Base-by-base conservation (phyloP, 2,329 filamentous ascomycete species). In the Golovinomyces cichoracearum region DNA sequence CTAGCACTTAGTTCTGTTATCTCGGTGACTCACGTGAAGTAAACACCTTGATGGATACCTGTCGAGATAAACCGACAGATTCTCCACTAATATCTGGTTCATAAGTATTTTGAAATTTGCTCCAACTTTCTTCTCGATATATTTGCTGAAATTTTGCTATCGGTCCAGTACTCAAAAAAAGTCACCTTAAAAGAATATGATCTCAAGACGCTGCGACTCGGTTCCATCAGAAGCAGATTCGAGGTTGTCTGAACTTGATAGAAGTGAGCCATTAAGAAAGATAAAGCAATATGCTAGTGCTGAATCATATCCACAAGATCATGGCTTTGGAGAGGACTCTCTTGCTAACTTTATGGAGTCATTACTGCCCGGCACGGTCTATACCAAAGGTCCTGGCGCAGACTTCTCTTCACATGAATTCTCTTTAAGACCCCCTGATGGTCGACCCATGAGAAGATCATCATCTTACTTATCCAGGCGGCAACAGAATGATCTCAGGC, bases 1-100 rank as follows among this genome's bases (percentile, higher is more conserved):
- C n/a, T n/a, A n/a, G n/a, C n/a, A n/a, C n/a, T n/a, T n/a, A n/a
- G n/a, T n/a, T n/a, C n/a, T n/a, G n/a, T n/a, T n/a, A n/a, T n/a
- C n/a, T n/a, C n/a, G n/a, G n/a, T n/a, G n/a, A 33, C 41, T 44
- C 41, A 44, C 41, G 41, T 44, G 41, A 44, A 2, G 3, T 9
- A 5, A 26, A n/a, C 41, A 46, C 44, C 44, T 46, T 46, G 44
- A 13, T 46, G 44, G 44, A 46, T 46, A 46, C 37, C 44, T 27
- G 13, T 33, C 26, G 21, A 33, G 33, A 23, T 33, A 15, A 25
- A 22, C 13, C 6, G 23, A 6, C 25, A 45, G 25, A n/a, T 13
- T 13, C 41, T 26, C 15, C 26, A 33, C 4, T 4, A 9, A 22
- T 22, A 21, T 13, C 3, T 17, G 26, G 2, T 12, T 12, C 5